These are phyloP conservation scores for Boletellus ananiceps DNA, from an alignment of 768 basidiomycete species.

Conservation along the genomic window DNA sequence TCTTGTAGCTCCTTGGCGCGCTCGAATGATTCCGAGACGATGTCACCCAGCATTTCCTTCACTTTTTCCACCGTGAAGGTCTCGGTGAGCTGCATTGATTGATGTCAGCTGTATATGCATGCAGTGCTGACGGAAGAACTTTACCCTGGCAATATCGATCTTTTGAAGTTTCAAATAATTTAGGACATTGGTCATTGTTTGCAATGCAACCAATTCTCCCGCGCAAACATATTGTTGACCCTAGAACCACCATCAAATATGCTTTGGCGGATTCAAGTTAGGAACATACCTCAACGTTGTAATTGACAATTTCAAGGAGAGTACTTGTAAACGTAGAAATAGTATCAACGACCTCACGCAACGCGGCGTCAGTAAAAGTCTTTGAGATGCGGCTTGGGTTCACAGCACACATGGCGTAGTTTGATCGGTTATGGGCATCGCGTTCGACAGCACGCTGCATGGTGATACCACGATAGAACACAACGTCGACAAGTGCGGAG, in stretches of 20 bases:
- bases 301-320: slow-evolving; percentile 97
- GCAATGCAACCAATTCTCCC: slow-evolving; percentile 89
- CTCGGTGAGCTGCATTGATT: slow-evolving; percentile 66
- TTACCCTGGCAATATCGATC: slow-evolving; percentile 86
- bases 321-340: slow-evolving; percentile 73
- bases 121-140: not conserved
- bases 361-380: slow-evolving; percentile 89
- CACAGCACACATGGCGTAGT: slow-evolving; percentile 99
- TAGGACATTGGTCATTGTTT: slow-evolving; percentile 91
- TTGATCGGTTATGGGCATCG: slow-evolving; percentile 86
- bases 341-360: slow-evolving; percentile 95
- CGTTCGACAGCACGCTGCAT: slow-evolving; percentile 99
- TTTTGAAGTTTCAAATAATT: slow-evolving; percentile 97
- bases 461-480: slow-evolving; percentile 99
- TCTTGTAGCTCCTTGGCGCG: slow-evolving; percentile 75
- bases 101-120: not conserved
- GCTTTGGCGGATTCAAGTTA: not conserved
- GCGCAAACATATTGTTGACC: slow-evolving; percentile 99
- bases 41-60: slow-evolving; percentile 92
- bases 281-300: slow-evolving; percentile 74
- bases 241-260: slow-evolving; percentile 36
- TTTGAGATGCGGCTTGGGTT: slow-evolving; percentile 94
- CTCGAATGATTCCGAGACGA: slow-evolving; percentile 77
- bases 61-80: slow-evolving; percentile 88
- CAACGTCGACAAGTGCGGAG: slow-evolving; percentile 93